Evolutionary conservation across 257 asterid genomes (phyloP), one percentile per base, ranked within the genome.

Genomic region (Lycium barbarum): DNA sequence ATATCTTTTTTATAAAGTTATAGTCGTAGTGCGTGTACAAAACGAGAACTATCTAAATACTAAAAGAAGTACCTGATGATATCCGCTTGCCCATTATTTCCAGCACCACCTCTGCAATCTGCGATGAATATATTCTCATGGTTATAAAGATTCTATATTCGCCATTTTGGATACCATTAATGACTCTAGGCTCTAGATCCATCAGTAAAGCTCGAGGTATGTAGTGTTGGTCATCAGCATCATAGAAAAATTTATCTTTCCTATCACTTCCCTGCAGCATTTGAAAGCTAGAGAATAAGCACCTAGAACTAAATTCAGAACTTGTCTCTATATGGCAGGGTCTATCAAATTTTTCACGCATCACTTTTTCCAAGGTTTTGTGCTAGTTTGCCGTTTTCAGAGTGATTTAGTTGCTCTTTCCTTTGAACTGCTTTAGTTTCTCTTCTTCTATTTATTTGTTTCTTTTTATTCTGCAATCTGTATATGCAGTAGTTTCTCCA

Each of bases 51-150:
- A 26, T 26, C 33, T 26, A 26, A 26, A 26, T 26, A 26, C 33
- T 26, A 26, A 26, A 26, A 26, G 33, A 26, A 26, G 33, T 5
- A 95, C 98, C 98, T 95, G 99, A 92, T 95, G 97, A 86, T 97
- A 97, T 83, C 99, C 99, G 89, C 99, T 97, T 68, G 98, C 99
- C 99, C 99, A 97, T 97, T 97, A 87, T 97, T 97, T 78, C 99
- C 99, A 86, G 99, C 99, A 86, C 99, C 99, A 6, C 99, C 99
- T 79, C 99, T 98, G 87, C 95, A 97, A 72, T 94, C 93, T 3
- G 99, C 97, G 76, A 97, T 92, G 82, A 97, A 97, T 58, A 95
- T 88, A 66, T 97, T 97, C 92, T 97, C 99, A n/a, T 94, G 99
- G 90, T 97, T 97, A 92, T 97, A 97, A 53, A 97, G 97, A 84